Evolutionary conservation across 2,329 filamentous ascomycete genomes (phyloP).

Genomic region (Juglanconis juglandina): DNA sequence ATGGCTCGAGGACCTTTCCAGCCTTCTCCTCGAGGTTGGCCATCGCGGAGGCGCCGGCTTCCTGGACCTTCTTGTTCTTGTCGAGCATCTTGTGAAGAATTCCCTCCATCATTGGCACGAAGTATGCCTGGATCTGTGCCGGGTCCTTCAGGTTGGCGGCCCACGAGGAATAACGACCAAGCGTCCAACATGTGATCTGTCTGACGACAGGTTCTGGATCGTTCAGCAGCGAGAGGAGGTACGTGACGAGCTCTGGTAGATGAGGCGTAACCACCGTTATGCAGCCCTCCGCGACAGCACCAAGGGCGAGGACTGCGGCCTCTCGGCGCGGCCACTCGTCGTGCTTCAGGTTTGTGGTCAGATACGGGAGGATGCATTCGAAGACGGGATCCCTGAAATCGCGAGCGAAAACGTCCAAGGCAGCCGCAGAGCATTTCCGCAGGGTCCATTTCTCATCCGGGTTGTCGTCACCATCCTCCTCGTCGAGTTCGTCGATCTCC

Average conservation of each 20-base stretch:
- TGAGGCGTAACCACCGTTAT: slow-evolving; percentile 87
- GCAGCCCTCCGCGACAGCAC: slow-evolving; percentile 92
- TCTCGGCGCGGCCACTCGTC: slow-evolving; percentile 88
- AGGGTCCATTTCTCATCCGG: slow-evolving; percentile 94
- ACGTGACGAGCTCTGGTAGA: slow-evolving; percentile 84
- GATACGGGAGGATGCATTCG: slow-evolving; percentile 84
- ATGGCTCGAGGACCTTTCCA: slow-evolving; percentile 74
- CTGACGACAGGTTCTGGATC: slow-evolving; percentile 87
- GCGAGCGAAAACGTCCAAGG: slow-evolving; percentile 87
- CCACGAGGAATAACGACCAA: slow-evolving; percentile 92
- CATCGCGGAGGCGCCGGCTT: slow-evolving; percentile 92
- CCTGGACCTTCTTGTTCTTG: slow-evolving; percentile 95
- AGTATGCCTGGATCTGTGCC: slow-evolving; percentile 69
- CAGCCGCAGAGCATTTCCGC: slow-evolving; percentile 93
- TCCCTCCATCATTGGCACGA: slow-evolving; percentile 96
- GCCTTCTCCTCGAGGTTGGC: slow-evolving; percentile 94
- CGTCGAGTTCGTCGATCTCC: slow-evolving; percentile 73
- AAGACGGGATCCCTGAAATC: slow-evolving; percentile 89
- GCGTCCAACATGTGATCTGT: slow-evolving; percentile 96
- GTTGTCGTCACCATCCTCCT: slow-evolving; percentile 72
- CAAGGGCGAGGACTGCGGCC: slow-evolving; percentile 88
- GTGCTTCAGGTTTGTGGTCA: slow-evolving; percentile 85
- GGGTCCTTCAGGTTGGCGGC: slow-evolving; percentile 70
- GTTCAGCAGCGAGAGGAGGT: slow-evolving; percentile 79
- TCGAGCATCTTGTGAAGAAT: slow-evolving; percentile 94